Conservation (phyloP, 129 eudicot species). For the Lactuca sativa region DNA sequence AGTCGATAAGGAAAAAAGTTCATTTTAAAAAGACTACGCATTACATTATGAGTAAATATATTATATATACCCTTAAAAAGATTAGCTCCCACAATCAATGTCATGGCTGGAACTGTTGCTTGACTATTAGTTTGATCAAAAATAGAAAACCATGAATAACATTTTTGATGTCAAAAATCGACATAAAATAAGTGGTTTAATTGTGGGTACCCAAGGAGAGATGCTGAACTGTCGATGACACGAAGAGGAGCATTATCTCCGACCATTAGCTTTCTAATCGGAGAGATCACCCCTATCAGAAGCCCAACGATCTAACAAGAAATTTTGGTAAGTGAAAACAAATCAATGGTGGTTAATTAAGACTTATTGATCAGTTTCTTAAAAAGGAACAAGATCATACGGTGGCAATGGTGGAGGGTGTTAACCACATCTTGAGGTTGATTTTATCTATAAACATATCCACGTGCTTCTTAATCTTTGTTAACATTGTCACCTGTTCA, state of each 20-base stretch:
- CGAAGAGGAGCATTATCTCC: slow-evolving; percentile 71
- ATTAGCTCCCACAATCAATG: slow-evolving; percentile 70
- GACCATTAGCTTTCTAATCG: slow-evolving; percentile 47
- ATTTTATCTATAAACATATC: slow-evolving; percentile 22
- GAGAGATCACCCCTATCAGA: slow-evolving; percentile 52
- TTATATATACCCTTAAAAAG: slow-evolving; percentile 45
- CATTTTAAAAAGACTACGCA: not conserved
- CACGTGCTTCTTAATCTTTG: slow-evolving; percentile 32
- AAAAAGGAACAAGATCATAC: slow-evolving; percentile 32
- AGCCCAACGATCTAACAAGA: slow-evolving; percentile 53
- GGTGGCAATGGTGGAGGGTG: slow-evolving; percentile 60
- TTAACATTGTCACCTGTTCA: slow-evolving; percentile 31
- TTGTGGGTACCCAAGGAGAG: slow-evolving; percentile 49
- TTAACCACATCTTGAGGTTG: slow-evolving; percentile 48
- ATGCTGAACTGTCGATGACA: slow-evolving; percentile 44
- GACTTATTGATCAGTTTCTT: not conserved
- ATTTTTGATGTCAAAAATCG: not conserved
- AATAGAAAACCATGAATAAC: not conserved
- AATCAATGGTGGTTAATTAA: slow-evolving; percentile 3
- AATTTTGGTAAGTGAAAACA: slow-evolving; percentile 6
- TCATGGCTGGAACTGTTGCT: slow-evolving; percentile 67
- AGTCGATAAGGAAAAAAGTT: not conserved
- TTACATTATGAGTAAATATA: not conserved
- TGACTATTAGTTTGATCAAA: slow-evolving; percentile 38
- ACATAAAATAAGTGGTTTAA: not conserved